Conservation (phyloP, 345 rosid genomes). For the Acer negundo region DNA sequence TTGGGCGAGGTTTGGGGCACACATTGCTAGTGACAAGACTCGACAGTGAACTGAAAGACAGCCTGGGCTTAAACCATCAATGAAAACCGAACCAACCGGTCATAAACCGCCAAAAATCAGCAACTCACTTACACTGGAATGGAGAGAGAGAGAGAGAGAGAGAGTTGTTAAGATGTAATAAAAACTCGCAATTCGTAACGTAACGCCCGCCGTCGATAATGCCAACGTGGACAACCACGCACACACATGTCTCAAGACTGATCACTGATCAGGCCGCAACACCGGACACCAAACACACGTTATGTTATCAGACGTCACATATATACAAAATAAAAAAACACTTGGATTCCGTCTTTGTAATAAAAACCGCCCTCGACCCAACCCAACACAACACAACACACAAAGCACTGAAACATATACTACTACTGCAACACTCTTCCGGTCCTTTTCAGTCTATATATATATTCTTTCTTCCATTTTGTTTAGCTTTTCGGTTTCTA, state of each 20-base stretch:
- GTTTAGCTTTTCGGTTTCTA: constrained; percentile 40
- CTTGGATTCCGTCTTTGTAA: constrained; percentile 38
- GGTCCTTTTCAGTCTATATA: not conserved
- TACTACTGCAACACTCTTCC: not conserved
- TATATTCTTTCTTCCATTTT: too few relatives aligned
- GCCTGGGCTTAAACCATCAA: too few relatives aligned
- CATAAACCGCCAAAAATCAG: too few relatives aligned
- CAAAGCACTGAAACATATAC: not conserved
- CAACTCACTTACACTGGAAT: too few relatives aligned
- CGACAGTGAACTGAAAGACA: too few relatives aligned
- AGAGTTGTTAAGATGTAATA: too few relatives aligned
- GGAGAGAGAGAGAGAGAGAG: too few relatives aligned
- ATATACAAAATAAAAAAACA: not conserved
- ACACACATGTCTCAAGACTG: not conserved
- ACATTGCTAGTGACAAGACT: too few relatives aligned
- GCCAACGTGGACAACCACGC: constrained; percentile 12
- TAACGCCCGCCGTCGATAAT: constrained; percentile 2
- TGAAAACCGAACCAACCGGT: too few relatives aligned
- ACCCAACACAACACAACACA: not conserved
- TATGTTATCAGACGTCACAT: not conserved
- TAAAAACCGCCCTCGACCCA: not conserved
- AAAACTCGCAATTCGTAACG: not conserved
- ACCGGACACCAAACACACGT: constrained; percentile 38
- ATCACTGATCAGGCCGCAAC: not conserved
- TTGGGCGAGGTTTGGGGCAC: too few relatives aligned